phyloP scores from a whole-genome alignment of 2,329 filamentous ascomycete species.

The Phyllosticta ampelicida region DNA sequence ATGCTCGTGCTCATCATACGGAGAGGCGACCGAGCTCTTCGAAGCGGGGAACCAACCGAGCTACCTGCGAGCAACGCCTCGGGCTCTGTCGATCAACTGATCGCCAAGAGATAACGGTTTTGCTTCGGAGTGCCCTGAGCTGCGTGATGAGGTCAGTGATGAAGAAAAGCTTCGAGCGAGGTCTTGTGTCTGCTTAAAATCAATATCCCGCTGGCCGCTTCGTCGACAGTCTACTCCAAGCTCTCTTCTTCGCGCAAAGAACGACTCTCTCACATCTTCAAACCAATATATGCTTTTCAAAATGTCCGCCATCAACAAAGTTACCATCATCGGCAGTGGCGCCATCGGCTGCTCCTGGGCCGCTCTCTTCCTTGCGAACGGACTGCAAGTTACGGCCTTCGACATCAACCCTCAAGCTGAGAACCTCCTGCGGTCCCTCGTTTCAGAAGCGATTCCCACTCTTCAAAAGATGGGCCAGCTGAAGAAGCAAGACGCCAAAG shows the following conservation, averaged over 20 bases:
- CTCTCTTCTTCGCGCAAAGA: neutral
- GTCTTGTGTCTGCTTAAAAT: neutral
- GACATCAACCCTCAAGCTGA: conserved; percentile 30
- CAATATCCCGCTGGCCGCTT: neutral
- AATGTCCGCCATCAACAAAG: conserved; percentile 13
- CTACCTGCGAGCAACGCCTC: neutral
- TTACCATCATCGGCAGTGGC: conserved; percentile 29
- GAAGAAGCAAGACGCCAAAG: conserved; percentile 1
- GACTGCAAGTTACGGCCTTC: conserved; percentile 31
- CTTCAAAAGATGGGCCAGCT: conserved; percentile 12
- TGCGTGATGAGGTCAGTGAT: neutral
- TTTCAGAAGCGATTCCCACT: conserved; percentile 12
- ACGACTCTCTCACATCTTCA: neutral
- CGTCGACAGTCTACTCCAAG: neutral
- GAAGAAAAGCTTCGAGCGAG: conserved; percentile 1
- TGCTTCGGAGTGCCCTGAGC: neutral
- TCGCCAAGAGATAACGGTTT: conserved; percentile 8
- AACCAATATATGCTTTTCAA: neutral
- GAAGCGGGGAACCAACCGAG: neutral
- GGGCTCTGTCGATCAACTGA: neutral
- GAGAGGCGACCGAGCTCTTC: neutral
- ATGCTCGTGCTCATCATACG: neutral
- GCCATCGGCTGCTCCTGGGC: conserved; percentile 35
- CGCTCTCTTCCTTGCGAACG: conserved; percentile 29
- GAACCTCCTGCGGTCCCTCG: conserved; percentile 11